phyloP scores from a whole-genome alignment of 108 stramenopile species.

The Nitzschia sp. region DNA sequence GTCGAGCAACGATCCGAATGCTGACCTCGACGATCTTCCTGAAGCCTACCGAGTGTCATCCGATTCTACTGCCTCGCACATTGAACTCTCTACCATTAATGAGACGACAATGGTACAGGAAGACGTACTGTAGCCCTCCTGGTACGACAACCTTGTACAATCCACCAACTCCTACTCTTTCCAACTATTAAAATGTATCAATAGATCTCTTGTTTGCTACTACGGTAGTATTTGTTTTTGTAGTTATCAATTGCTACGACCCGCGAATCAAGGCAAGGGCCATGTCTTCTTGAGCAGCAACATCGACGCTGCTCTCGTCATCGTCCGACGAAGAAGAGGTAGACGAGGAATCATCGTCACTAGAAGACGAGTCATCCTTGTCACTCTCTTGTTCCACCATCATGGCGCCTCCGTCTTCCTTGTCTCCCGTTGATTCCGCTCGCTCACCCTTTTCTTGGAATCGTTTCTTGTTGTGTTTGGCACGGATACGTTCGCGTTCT shows the following conservation, averaged over 20 bases:
- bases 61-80: neutral
- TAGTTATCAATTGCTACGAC: neutral
- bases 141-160: too few relatives aligned
- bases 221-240: neutral
- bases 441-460: conserved; percentile 58
- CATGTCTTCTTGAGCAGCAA: conserved; percentile 67
- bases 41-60: neutral
- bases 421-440: conserved; percentile 14
- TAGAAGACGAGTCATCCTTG: conserved; percentile 17
- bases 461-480: conserved; percentile 75
- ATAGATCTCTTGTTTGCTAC: too few relatives aligned
- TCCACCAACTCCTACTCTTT: too few relatives aligned
- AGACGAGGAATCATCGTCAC: conserved; percentile 5
- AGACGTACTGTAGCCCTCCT: too few relatives aligned
- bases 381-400: conserved; percentile 10
- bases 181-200: too few relatives aligned
- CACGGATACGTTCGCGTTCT: conserved; percentile 75
- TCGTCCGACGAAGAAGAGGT: conserved; percentile 27
- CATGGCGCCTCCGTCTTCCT: conserved; percentile 25
- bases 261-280: conserved; percentile 73
- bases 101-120: too few relatives aligned
- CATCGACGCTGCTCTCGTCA: conserved; percentile 39
- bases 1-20: neutral
- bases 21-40: neutral
- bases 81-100: neutral